A percentile compares a stretch with the other conserved stretches of the same genome.
Conservation (phyloP, 1,284 basidiomycete genomes). For the Pulveroboletus ridleyi region DNA sequence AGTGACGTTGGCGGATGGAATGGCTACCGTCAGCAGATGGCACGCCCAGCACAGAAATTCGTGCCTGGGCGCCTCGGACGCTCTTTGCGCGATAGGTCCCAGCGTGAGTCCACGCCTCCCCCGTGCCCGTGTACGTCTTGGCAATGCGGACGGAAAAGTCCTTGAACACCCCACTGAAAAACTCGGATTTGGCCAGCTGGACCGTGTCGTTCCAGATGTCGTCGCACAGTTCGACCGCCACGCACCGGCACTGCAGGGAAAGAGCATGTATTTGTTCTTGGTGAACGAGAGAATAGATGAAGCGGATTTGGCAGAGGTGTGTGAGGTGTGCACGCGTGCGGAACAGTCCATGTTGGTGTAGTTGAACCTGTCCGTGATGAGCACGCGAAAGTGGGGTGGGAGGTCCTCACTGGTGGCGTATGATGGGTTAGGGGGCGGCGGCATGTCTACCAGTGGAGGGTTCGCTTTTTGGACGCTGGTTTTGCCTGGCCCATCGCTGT, state of each 20-base stretch:
- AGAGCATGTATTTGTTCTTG: constrained; percentile 97
- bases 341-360: no score
- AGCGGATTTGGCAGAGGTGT: constrained; percentile 85
- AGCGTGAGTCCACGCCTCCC: no score
- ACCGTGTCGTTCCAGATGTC: no score
- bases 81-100: constrained; percentile 68
- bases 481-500: constrained; percentile 32
- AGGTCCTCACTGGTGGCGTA: no score
- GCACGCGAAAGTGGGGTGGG: no score
- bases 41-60: no score
- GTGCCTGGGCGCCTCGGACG: constrained; percentile 65
- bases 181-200: no score
- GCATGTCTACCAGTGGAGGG: constrained; percentile 9
- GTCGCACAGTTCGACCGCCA: no score
- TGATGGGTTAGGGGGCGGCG: neutral
- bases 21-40: constrained; percentile 50
- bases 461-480: constrained; percentile 18
- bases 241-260: constrained; percentile 43
- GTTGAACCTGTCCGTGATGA: no score
- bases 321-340: constrained; percentile 72
- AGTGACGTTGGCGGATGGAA: constrained; percentile 77
- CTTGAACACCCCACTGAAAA: no score
- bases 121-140: no score
- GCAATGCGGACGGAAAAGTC: no score
- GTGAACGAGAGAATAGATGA: constrained; percentile 89